Conservation (phyloP, 179 eudicot species). For the Actinidia polygama region DNA sequence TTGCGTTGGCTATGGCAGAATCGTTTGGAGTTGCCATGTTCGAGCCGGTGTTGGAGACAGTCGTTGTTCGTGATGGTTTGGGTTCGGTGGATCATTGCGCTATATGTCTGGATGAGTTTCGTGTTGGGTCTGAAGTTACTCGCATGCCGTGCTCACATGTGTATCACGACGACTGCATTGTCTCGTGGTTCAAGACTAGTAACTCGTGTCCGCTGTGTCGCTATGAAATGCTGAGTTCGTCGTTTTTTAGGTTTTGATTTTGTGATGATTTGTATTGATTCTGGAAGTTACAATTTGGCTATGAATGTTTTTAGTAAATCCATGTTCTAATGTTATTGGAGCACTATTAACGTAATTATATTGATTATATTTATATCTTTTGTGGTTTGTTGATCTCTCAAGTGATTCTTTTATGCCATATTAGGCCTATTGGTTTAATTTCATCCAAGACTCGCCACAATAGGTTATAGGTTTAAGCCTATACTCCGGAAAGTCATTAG, state of each 20-base stretch:
- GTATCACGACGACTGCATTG: constrained; percentile 8
- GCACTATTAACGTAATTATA: no score
- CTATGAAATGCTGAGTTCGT: background rate
- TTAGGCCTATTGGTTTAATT: no score
- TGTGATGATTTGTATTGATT: background rate
- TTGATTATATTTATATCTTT: no score
- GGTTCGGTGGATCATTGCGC: background rate
- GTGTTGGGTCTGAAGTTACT: background rate
- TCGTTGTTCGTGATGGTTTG: background rate
- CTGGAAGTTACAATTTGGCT: no score
- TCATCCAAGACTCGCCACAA: no score
- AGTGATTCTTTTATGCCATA: no score
- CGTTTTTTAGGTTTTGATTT: background rate
- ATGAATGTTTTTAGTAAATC: no score
- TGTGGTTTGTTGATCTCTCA: no score
- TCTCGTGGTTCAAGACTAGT: background rate
- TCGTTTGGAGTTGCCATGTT: background rate
- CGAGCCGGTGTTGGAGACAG: background rate
- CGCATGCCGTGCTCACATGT: constrained; percentile 9
- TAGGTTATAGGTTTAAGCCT: no score
- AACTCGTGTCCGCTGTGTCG: constrained; percentile 15
- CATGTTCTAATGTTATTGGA: no score
- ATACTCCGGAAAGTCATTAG: no score
- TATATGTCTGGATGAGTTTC: background rate
- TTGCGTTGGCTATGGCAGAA: background rate